A percentile compares a stretch with the other conserved stretches of the same genome.
Conservation (phyloP, 2,329 filamentous ascomycete species). For the Bipolaris cookei region DNA sequence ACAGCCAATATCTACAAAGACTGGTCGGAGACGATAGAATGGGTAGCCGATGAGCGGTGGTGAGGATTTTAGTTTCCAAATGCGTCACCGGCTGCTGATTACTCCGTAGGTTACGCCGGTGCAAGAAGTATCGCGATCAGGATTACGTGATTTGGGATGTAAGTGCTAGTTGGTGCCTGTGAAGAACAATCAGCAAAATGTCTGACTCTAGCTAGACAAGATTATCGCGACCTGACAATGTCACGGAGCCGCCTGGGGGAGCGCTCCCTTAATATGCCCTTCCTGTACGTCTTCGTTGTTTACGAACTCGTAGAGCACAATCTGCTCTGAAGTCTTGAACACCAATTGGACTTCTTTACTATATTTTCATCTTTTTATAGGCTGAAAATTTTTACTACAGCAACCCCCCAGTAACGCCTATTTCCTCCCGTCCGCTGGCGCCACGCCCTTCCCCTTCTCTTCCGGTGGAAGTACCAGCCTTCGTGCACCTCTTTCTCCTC, state of each 20-base stretch:
- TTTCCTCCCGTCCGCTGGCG: background rate
- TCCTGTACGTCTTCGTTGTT: background rate
- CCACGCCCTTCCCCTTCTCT: constrained; percentile 4
- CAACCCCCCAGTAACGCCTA: too few relatives aligned
- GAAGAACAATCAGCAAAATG: constrained; percentile 4
- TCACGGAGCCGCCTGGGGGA: background rate
- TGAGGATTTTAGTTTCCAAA: too few relatives aligned
- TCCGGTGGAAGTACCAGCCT: constrained; percentile 15
- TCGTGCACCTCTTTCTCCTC: constrained; percentile 20
- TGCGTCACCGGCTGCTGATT: too few relatives aligned
- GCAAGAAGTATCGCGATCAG: background rate
- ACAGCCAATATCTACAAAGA: constrained; percentile 19
- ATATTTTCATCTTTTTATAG: background rate
- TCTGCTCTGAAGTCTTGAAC: background rate
- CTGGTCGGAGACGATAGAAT: constrained; percentile 10
- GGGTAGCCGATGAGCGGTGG: background rate
- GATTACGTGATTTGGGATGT: background rate
- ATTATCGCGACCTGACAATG: background rate
- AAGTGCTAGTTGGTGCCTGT: background rate
- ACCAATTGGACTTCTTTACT: background rate
- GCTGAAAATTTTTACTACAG: constrained; percentile 6
- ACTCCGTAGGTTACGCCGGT: background rate
- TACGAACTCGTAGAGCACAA: background rate
- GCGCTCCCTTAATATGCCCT: background rate
- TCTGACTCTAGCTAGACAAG: constrained; percentile 4